Evolutionary conservation across 345 rosid species (phyloP).

Genomic region (Syzygium jambos): DNA sequence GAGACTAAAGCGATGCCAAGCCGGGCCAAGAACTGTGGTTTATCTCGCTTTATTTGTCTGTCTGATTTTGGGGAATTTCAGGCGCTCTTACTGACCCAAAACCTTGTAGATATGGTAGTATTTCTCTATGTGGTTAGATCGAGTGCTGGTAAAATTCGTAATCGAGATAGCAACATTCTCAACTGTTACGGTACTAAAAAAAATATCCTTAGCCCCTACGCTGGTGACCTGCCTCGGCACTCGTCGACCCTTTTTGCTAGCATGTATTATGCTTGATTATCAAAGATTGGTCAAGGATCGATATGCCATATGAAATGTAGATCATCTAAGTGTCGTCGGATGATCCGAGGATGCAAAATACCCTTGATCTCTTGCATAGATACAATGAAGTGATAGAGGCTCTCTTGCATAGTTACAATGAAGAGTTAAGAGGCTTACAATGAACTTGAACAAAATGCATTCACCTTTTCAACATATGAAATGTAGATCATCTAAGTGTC

Average conservation of each 20-base stretch:
- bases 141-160: neutral
- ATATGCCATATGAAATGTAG: neutral
- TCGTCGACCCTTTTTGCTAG: neutral
- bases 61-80: neutral
- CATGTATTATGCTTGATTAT: neutral
- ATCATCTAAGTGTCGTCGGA: neutral
- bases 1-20: neutral
- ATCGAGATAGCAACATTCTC: neutral
- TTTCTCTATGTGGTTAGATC: neutral
- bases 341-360: neutral
- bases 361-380: no score
- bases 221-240: rapidly evolving
- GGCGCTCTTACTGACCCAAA: neutral
- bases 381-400: no score
- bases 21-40: neutral
- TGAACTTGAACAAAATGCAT: no score
- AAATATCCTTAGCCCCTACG: neutral
- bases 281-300: neutral
- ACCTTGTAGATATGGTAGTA: neutral
- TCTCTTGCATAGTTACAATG: neutral
- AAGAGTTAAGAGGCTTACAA: neutral
- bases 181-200: neutral
- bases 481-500: neutral
- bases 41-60: neutral
- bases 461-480: no score